A percentile compares a stretch with the other conserved stretches of the same genome.
phyloP scores from a whole-genome alignment of 2,329 filamentous ascomycete species.

The Botryosphaeria dothidea region DNA sequence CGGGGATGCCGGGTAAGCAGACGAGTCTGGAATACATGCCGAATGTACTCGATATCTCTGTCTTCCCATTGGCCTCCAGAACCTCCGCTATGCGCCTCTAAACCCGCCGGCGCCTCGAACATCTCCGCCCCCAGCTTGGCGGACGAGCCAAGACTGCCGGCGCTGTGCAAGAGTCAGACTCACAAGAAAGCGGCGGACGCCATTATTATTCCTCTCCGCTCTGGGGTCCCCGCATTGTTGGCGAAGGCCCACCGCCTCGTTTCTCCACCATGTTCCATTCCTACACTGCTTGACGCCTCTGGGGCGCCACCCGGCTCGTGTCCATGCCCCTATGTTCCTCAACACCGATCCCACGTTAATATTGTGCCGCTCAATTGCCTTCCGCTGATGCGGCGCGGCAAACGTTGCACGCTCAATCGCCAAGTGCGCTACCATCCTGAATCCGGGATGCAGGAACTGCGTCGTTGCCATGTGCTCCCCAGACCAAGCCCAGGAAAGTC shows the following conservation, averaged over 20 bases:
- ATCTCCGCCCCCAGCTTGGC: conserved; percentile 11
- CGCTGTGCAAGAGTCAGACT: neutral
- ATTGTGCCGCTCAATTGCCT: neutral
- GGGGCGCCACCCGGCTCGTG: neutral
- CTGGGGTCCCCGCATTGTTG: conserved; percentile 13
- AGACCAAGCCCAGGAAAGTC: neutral
- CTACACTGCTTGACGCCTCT: neutral
- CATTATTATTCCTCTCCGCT: conserved; percentile 16
- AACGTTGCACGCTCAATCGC: neutral
- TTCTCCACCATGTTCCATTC: neutral
- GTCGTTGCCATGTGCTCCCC: neutral
- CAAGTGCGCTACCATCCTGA: neutral
- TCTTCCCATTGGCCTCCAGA: neutral
- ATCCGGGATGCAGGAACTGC: conserved; percentile 1
- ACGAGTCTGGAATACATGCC: neutral
- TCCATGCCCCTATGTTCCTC: neutral
- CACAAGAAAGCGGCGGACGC: conserved; percentile 5
- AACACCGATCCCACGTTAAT: neutral
- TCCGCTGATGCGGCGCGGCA: conserved; percentile 6
- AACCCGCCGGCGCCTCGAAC: conserved; percentile 1
- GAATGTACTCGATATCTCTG: neutral
- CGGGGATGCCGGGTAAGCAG: conserved; percentile 2
- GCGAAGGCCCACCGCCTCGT: neutral
- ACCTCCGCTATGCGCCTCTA: neutral
- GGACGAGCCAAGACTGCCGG: conserved; percentile 3